Evolutionary conservation across 2,329 filamentous ascomycete species (phyloP).

Genomic region (Fusarium bactridioides): DNA sequence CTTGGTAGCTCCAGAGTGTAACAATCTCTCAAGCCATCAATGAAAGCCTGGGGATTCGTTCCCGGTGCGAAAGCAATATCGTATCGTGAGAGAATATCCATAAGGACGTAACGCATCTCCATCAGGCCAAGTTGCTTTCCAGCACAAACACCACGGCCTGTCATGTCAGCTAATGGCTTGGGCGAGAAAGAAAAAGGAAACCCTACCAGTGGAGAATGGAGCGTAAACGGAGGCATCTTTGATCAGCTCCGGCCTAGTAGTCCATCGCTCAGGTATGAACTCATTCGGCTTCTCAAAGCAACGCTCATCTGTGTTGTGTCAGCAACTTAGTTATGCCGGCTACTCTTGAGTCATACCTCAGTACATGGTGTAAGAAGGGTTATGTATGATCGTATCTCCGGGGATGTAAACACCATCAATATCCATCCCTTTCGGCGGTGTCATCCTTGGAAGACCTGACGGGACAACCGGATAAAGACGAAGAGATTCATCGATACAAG

Average conservation of each 20-base stretch:
- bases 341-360: conserved; percentile 1
- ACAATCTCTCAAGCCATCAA: conserved; percentile 11
- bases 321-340: too few relatives aligned
- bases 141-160: conserved; percentile 22
- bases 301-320: not conserved
- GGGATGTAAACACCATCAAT: conserved; percentile 8
- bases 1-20: conserved; percentile 15
- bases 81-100: conserved; percentile 14
- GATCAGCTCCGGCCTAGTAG: conserved; percentile 6
- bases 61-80: not conserved
- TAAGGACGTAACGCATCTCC: conserved; percentile 25
- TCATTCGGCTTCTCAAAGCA: conserved; percentile 15
- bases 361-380: conserved; percentile 8
- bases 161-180: not conserved
- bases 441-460: conserved; percentile 6
- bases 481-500: conserved; percentile 31
- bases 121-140: conserved; percentile 31
- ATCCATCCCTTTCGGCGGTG: not conserved
- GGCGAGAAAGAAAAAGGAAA: too few relatives aligned
- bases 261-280: conserved; percentile 31
- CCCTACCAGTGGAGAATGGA: conserved; percentile 15
- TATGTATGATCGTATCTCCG: not conserved
- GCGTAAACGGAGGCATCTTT: conserved; percentile 11
- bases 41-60: not conserved
- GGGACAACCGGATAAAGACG: conserved; percentile 24